Base-by-base conservation (phyloP, 176 grass and related monocot genomes). In the Thalia dealbata region DNA sequence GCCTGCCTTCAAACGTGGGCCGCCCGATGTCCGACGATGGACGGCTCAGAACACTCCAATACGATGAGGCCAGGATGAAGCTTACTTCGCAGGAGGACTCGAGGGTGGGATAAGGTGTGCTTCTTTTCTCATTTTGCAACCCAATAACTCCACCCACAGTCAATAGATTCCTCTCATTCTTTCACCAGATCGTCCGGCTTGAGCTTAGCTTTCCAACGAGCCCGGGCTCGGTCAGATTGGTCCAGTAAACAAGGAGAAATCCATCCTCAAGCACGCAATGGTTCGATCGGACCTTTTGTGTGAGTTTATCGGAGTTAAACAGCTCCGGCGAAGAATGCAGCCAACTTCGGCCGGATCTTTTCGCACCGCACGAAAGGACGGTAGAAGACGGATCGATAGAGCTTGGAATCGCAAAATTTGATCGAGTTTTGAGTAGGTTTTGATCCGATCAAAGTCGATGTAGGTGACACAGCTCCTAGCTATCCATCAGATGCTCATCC, bases 81-180 rank as follows among this genome's bases (percentile, higher is more conserved):
- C 13, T 22, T 68, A 7, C 19, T 30, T 3, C 10, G 1, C 13
- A 16, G 6, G 24, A 2, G 2, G 35, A 23, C 0, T 43, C 43
- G 1, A 13, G 21, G 21, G 19, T 44, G 5, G 9, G 65, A 45
- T 44, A 12, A 14, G 38, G 18, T 68, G 65, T 68, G 65, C 65
- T 68, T 68, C 65, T 68, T 68, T 43, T 23, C 65, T 68, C 65
- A 68, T 10, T 68, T 68, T 68, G 32, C 1, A 44, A 11, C 35
- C 10, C 2, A 68, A 68, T 68, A 45, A 68, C 65, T 68, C 21
- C 7, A 41, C 1, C 19, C n/a, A 68, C 44, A 22, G 10, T 44
- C 10, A 0, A 68, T 22, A 18, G 27, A 43, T 32, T 45, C 13
- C 9, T 12, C 3, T 6, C 19, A 44, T 43, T 3, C 44, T 44